Conservation (phyloP, 164 flowering plant genomes). For the Pachysandra terminalis region DNA sequence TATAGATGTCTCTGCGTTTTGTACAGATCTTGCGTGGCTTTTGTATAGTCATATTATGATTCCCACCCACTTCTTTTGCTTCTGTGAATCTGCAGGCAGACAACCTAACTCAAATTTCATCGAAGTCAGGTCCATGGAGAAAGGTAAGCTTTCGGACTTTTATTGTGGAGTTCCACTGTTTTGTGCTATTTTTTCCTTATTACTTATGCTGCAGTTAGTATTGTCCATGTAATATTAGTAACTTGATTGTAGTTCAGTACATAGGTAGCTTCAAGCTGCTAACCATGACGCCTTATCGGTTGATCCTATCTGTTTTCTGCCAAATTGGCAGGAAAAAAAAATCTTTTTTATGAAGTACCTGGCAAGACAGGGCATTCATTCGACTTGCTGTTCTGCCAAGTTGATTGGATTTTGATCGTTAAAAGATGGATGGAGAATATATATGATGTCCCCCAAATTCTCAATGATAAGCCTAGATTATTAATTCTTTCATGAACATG, state of each 20-base stretch:
- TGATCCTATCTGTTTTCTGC: no score
- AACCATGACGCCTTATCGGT: no score
- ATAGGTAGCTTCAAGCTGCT: background rate
- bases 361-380: no score
- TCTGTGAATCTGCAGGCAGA: constrained; percentile 52
- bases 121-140: no score
- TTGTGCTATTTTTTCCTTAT: background rate
- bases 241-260: background rate
- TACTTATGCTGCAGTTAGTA: constrained; percentile 1
- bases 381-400: no score
- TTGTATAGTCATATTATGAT: constrained; percentile 2
- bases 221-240: background rate
- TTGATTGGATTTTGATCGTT: no score
- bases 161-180: background rate
- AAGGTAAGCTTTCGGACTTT: constrained; percentile 38
- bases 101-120: constrained; percentile 36
- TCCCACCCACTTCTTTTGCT: constrained; percentile 3
- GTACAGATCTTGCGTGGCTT: background rate
- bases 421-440: no score
- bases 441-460: no score
- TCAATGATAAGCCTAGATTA: no score
- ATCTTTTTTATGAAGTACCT: no score
- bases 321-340: no score
- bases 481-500: no score
- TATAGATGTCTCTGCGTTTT: constrained; percentile 16